These are phyloP conservation scores for Pseudogymnoascus sp. DNA, from an alignment of 2,329 filamentous ascomycete species.

Conservation along the genomic window DNA sequence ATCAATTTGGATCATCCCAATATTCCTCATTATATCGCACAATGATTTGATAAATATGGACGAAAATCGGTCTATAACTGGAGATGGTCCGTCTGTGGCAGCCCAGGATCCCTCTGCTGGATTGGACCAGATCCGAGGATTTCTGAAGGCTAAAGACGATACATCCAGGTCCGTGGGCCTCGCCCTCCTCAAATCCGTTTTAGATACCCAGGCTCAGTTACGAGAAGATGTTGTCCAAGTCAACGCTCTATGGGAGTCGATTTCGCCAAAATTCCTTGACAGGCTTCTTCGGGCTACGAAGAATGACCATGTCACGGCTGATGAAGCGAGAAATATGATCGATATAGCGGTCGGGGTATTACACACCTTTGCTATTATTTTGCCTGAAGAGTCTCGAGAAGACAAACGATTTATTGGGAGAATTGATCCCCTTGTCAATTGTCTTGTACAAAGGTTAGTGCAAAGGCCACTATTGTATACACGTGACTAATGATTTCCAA, in stretches of 20 bases:
- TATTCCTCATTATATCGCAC: not conserved
- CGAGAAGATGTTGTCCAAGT: conserved; percentile 41
- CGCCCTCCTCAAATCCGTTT: conserved; percentile 56
- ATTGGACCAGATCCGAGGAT: conserved; percentile 45
- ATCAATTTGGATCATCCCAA: not conserved
- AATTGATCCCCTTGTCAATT: conserved; percentile 46
- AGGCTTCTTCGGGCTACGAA: conserved; percentile 52
- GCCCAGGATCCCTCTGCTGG: conserved; percentile 18
- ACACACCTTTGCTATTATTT: conserved; percentile 52
- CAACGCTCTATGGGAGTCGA: conserved; percentile 48
- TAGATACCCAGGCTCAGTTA: conserved; percentile 52
- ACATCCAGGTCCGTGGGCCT: conserved; percentile 63
- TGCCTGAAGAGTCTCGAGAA: conserved; percentile 42
- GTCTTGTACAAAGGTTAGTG: conserved; percentile 47
- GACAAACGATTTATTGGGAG: conserved; percentile 44
- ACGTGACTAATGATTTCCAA: conserved; percentile 25
- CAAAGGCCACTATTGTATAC: not conserved
- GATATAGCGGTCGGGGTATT: conserved; percentile 56
- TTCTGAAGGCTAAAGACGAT: conserved; percentile 55
- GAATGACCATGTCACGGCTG: conserved; percentile 25
- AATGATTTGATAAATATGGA: conserved; percentile 1
- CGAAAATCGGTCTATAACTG: not conserved
- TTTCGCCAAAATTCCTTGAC: conserved; percentile 58
- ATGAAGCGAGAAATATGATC: conserved; percentile 53
- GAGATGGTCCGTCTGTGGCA: not conserved